Base-by-base conservation (phyloP, 1,284 basidiomycete species). In the Takashimella tepidaria region DNA sequence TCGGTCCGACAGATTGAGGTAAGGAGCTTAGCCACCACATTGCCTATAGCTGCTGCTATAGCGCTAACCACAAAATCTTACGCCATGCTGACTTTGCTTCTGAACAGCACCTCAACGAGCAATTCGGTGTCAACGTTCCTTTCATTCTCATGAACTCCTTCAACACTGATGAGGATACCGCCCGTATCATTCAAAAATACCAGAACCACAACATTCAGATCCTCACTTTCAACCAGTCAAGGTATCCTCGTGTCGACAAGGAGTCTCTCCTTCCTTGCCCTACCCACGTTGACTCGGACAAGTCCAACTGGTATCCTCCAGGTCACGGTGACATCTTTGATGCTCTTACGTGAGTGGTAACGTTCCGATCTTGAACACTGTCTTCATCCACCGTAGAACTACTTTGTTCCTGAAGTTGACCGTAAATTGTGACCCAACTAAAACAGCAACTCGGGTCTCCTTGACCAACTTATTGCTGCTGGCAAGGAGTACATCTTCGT, bases 71-170 rank as follows among this genome's bases (percentile, higher is more conserved):
- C n/a, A n/a, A n/a, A n/a, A n/a, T n/a, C n/a, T n/a, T n/a, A n/a
- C n/a, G n/a, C n/a, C n/a, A n/a, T 11, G 16, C 45, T 11, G 23
- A 47, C 45, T 21, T 23, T 8, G 16, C 31, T 37, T 16, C 31
- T 37, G 26, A 16, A n/a, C 54, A 79, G 80, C 82, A 83, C 74
- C 75, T 84, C 59, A 84, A 84, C 78, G 77, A 77, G 54, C 72
- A 78, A 47, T 78, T 83, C 78, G 79, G 79, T 65, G 81, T 82
- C 64, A 96, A 83, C 78, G 93, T 98, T 45, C 93, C 95, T 13
- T 89, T 98, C 74, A 95, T 98, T 78, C 85, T 98, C 73, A 98
- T 98, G 95, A 98, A 96, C 72, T 97, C 92, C 60, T 98, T 98
- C 86, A 98, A 98, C 82, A 98, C 96, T 42, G 93, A 95, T 75